A percentile compares a stretch with the other conserved stretches of the same genome.
These are phyloP conservation scores for Flueggea neowawraea DNA, from an alignment of 441 rosid species.

Conservation along the genomic window DNA sequence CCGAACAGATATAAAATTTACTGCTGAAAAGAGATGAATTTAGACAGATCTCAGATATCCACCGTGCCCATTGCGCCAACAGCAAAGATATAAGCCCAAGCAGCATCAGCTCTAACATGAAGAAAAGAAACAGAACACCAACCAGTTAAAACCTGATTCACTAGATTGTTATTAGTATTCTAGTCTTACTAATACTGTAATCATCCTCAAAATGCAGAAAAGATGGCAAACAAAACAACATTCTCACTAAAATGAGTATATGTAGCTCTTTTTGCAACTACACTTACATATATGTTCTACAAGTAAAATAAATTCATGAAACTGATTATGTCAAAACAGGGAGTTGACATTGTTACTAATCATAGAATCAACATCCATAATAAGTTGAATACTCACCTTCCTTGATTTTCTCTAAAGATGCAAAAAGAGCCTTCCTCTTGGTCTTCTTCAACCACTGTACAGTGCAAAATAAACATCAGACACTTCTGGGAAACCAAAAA, in stretches of 20 bases:
- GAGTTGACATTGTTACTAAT: too few species aligned
- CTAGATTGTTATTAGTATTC: not conserved
- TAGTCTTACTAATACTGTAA: not conserved
- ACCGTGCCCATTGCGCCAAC: conserved; percentile 87
- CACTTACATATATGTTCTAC: too few species aligned
- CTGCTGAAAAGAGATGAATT: conserved; percentile 85
- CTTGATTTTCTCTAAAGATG: conserved; percentile 87
- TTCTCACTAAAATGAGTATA: too few species aligned
- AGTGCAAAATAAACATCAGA: conserved; percentile 11
- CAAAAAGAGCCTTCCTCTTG: conserved; percentile 79
- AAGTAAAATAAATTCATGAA: too few species aligned
- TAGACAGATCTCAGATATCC: conserved; percentile 92
- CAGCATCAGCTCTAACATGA: conserved; percentile 88
- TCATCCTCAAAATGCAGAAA: too few species aligned
- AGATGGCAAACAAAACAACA: too few species aligned
- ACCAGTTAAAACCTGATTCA: conserved; percentile 15
- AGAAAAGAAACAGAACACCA: conserved; percentile 1
- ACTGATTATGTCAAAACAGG: too few species aligned
- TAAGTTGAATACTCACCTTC: conserved; percentile 51
- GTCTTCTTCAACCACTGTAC: conserved; percentile 88
- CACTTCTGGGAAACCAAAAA: not conserved
- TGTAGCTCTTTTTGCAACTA: too few species aligned
- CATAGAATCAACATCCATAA: not conserved
- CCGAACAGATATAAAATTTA: conserved; percentile 78
- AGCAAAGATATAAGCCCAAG: conserved; percentile 91